phyloP scores from a whole-genome alignment of 768 basidiomycete species.

The Suillus cothurnatus region DNA sequence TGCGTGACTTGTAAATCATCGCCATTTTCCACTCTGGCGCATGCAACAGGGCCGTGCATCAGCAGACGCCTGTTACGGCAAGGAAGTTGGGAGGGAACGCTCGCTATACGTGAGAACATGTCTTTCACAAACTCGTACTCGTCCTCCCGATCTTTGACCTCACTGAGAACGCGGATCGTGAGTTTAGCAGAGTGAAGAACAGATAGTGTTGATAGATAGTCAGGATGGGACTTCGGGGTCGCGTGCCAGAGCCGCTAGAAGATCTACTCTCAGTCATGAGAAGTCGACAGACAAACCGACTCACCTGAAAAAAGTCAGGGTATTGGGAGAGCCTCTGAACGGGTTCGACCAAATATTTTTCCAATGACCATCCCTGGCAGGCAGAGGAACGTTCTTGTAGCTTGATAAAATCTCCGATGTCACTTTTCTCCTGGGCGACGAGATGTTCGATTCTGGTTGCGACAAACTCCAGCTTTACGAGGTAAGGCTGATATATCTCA shows the following conservation, averaged over 20 bases:
- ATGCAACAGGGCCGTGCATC: constrained; percentile 58
- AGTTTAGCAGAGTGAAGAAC: constrained; percentile 67
- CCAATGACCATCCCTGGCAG: constrained; percentile 64
- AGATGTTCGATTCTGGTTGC: constrained; percentile 53
- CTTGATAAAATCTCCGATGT: constrained; percentile 85
- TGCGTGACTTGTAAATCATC: constrained; percentile 15
- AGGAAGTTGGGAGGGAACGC: constrained; percentile 59
- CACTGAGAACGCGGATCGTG: constrained; percentile 76
- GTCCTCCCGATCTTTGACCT: constrained; percentile 85
- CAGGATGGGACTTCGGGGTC: constrained; percentile 71
- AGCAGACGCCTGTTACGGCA: constrained; percentile 75
- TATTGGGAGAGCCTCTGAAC: constrained; percentile 72
- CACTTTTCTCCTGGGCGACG: constrained; percentile 50
- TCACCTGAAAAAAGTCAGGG: constrained; percentile 71
- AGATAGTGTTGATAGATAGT: constrained; percentile 69
- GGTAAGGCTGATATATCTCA: constrained; percentile 87
- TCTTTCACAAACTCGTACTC: constrained; percentile 77
- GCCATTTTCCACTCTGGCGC: constrained; percentile 43
- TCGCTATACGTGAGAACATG: constrained; percentile 59
- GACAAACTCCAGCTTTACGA: constrained; percentile 69
- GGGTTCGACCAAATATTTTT: constrained; percentile 74
- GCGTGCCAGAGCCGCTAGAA: constrained; percentile 65
- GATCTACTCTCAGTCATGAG: constrained; percentile 11
- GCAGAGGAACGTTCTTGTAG: constrained; percentile 60
- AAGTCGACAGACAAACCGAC: constrained; percentile 25